phyloP scores from a whole-genome alignment of 352 stramenopile species.

The Globisporangium apiculatum region DNA sequence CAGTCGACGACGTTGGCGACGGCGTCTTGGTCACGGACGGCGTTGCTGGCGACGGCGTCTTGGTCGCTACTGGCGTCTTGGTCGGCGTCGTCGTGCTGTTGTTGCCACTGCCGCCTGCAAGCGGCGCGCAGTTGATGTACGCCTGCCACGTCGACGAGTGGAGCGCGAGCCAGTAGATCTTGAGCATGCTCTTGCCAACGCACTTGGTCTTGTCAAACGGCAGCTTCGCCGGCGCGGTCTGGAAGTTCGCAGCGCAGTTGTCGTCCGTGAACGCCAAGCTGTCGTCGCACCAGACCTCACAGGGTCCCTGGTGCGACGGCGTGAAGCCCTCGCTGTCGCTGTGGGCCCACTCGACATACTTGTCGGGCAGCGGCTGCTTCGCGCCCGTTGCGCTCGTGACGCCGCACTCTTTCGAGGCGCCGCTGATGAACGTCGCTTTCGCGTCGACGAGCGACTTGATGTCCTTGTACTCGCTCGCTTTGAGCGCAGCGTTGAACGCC shows the following conservation, averaged over 20 bases:
- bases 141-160: slow-evolving; percentile 29
- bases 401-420: slow-evolving; percentile 14
- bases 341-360: slow-evolving; percentile 33
- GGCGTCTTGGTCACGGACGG: background rate
- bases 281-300: slow-evolving; percentile 50
- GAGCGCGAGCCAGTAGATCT: slow-evolving; percentile 31
- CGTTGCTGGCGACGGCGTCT: background rate
- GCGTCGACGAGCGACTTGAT: slow-evolving; percentile 13
- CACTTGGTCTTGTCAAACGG: slow-evolving; percentile 43
- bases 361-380: slow-evolving; percentile 21
- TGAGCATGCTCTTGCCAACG: slow-evolving; percentile 25
- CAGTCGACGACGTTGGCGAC: background rate
- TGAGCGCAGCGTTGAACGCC: slow-evolving; percentile 20
- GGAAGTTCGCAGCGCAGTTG: slow-evolving; percentile 38
- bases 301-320: slow-evolving; percentile 30
- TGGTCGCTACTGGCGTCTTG: background rate
- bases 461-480: slow-evolving; percentile 15
- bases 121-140: slow-evolving; percentile 16
- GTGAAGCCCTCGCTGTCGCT: slow-evolving; percentile 18
- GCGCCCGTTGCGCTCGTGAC: slow-evolving; percentile 24
- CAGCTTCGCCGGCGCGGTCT: slow-evolving; percentile 22
- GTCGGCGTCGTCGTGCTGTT: slow-evolving; percentile 2
- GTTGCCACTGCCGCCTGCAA: slow-evolving; percentile 1
- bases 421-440: slow-evolving; percentile 2
- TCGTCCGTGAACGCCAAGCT: slow-evolving; percentile 34